Conservation (phyloP, 768 basidiomycete species). For the Collybia sp. region DNA sequence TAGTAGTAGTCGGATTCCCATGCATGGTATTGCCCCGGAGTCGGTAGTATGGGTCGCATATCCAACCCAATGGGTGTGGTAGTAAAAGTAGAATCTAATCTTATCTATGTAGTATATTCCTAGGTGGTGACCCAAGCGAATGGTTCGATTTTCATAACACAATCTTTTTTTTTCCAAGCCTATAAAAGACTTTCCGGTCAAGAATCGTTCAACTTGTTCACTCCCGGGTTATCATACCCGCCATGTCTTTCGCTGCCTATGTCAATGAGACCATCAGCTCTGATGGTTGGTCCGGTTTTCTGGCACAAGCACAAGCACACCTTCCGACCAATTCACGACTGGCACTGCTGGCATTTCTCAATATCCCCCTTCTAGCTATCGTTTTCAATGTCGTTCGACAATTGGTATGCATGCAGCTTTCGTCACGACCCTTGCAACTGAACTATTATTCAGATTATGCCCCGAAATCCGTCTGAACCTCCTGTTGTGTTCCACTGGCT, state of each 20-base stretch:
- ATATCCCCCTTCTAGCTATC: conserved; percentile 63
- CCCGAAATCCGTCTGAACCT: conserved; percentile 67
- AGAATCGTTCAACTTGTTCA: neutral
- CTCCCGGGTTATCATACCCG: conserved; percentile 2
- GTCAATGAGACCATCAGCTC: conserved; percentile 31
- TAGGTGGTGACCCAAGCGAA: neutral
- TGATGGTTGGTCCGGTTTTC: conserved; percentile 40
- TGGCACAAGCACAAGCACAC: conserved; percentile 35
- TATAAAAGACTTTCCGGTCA: neutral
- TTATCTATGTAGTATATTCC: too few relatives aligned
- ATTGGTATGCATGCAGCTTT: conserved; percentile 47
- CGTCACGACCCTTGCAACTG: neutral
- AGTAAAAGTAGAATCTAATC: too few relatives aligned
- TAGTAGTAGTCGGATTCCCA: too few relatives aligned
- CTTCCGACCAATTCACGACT: conserved; percentile 30
- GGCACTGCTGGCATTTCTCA: conserved; percentile 49
- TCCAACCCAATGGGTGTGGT: too few relatives aligned
- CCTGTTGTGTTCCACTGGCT: conserved; percentile 93
- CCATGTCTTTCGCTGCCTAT: conserved; percentile 31
- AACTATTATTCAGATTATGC: conserved; percentile 44
- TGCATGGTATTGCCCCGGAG: too few relatives aligned
- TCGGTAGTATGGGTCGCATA: too few relatives aligned
- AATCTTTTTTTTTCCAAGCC: neutral
- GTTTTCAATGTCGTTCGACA: conserved; percentile 76
- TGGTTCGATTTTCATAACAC: neutral